Evolutionary conservation across 805 yeast species (phyloP).

Genomic region (Monosporozyma unispora): DNA sequence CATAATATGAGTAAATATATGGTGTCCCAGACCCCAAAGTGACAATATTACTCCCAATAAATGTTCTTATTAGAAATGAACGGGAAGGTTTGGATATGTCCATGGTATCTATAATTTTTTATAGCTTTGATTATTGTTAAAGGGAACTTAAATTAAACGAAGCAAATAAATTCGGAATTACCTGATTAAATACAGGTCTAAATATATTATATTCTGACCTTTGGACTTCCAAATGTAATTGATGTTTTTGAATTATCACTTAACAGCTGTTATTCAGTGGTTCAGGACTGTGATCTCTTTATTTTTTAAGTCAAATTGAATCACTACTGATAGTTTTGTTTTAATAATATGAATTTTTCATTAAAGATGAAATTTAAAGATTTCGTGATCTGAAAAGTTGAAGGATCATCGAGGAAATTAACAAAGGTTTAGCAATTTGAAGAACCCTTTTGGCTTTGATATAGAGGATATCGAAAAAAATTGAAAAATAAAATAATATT

Average conservation of each 20-base stretch:
- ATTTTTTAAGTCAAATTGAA: not conserved
- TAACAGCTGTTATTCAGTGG: not conserved
- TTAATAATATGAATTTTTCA: not conserved
- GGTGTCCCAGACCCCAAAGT: slow-evolving; percentile 69
- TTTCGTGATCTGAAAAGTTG: not conserved
- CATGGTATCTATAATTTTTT: too few species aligned
- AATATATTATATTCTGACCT: too few species aligned
- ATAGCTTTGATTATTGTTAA: not conserved
- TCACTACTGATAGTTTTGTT: not conserved
- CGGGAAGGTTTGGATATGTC: not conserved
- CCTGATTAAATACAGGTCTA: not conserved
- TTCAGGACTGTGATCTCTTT: not conserved
- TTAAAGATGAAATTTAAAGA: not conserved
- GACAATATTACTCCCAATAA: slow-evolving; percentile 35
- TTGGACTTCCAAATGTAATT: too few species aligned
- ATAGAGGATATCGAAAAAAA: not conserved
- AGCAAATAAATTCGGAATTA: not conserved
- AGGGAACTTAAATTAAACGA: not conserved
- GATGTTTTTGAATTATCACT: too few species aligned
- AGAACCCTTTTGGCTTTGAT: too few species aligned
- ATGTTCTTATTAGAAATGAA: slow-evolving; percentile 5
- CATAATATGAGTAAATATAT: slow-evolving; percentile 63
- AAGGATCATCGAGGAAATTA: not conserved
- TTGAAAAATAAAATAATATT: too few species aligned
- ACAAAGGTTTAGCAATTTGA: too few species aligned